Base-by-base conservation (phyloP, 2,329 filamentous ascomycete genomes). In the Monosporascus sp. region DNA sequence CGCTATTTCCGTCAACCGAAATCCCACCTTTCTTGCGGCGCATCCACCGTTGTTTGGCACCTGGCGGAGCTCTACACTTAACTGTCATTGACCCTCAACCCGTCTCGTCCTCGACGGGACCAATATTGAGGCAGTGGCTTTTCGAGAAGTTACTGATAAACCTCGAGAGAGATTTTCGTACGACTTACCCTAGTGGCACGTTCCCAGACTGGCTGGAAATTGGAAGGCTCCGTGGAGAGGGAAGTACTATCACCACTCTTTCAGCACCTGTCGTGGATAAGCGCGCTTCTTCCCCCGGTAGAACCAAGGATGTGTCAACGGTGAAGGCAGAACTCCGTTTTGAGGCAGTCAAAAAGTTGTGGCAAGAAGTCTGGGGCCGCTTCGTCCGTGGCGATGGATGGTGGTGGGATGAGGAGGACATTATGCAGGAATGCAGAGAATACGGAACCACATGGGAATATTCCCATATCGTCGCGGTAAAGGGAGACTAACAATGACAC, bases 61-160 rank as follows among this genome's bases (percentile, higher is more conserved):
- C 76, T 0, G 75, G 77, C 0, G 84, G 85, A 1, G 70, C 73
- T 20, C 65, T 88, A 14, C 77, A 85, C 54, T 67, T 89, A 17
- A 78, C 79, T 0, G 68, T 88, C 18, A 80, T 88, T 57, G 83
- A 89, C 53, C 82, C 85, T 0, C 70, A 79, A 7, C 86, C 86
- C 0, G 71, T 78, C 1, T 69, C 77, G 3, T 68, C 73, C 2
- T 83, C 78, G 0, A 71, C 82, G 24, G 86, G 85, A 0, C 82
- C 81, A 0, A 69, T 71, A 1, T 69, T 89, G 62, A 73, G 78
- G 37, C 65, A 71, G 1, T 89, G 85, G 85, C 70, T 89, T 2
- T 81, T 86, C 44, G 74, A 80, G 3, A 73, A 86, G 49, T 71
- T 89, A 0, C 65, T 85, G 2, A 65, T 79, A 6, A 84, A 84